Base-by-base conservation (phyloP, 2,329 filamentous ascomycete species). In the Claviceps sp. region DNA sequence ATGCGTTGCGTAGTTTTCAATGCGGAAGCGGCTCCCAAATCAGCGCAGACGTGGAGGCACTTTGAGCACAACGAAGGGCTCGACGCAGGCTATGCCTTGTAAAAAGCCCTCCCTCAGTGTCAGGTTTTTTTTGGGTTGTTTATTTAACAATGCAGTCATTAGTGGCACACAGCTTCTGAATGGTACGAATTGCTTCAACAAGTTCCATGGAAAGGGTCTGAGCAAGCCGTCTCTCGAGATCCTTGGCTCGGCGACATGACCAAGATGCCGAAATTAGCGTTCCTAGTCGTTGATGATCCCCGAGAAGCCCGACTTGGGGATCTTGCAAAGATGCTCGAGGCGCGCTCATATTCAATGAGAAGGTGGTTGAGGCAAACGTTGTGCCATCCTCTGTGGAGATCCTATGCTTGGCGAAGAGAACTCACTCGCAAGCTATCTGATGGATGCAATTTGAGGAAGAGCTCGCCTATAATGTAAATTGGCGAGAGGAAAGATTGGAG, bases 221-320 rank as follows among this genome's bases (percentile, higher is more conserved):
- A 30, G 26, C 26, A 30, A 30, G 24, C 24, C 24, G 6, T 26
- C 24, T 26, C 6, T 26, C 24, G 24, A 26, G 24, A 26, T 26
- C 6, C 24, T 26, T 0, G 24, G 24, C 24, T 7, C 24, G 24
- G 6, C 24, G 24, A 7, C 24, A 26, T 10, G 26, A 52, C 26
- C 40, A 30, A 4, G 16, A 40, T 48, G 24, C 39, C 24, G 26
- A 51, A 65, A 26, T 65, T 58, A 47, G 64, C 64, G 50, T 57
- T 64, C 38, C 59, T 64, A 51, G 59, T 65, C 59, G 63, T 63
- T 48, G 13, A 5, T 22, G 42, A 44, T 13, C 4, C 24, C 24
- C 8, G 43, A 45, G 24, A 14, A 17, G 24, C 22, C 43, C 17
- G 8, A 11, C 6, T 3, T 45, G 24, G 24, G n/a, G 5, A 45